Conservation (phyloP, 73 alveolate genomes). For the Paramecium bursaria region DNA sequence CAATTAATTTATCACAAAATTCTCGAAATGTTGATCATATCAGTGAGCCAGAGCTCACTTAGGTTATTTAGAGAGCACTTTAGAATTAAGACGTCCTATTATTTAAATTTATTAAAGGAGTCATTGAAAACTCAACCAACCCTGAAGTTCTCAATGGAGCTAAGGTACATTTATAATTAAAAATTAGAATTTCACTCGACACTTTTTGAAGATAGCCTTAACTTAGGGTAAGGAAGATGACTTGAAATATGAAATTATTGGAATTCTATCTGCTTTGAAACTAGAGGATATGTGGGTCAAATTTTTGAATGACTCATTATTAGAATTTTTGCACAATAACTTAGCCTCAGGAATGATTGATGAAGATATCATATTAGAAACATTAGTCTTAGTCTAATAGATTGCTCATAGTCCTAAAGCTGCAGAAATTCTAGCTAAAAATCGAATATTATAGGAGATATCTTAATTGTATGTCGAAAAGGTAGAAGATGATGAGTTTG, state of each 20-base stretch:
- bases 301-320: slow-evolving; percentile 70
- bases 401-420: slow-evolving; percentile 59
- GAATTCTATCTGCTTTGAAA: slow-evolving; percentile 80
- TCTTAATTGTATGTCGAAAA: slow-evolving; percentile 80
- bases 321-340: slow-evolving; percentile 84
- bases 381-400: slow-evolving; percentile 80
- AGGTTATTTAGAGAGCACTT: slow-evolving; percentile 91
- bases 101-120: slow-evolving; percentile 91
- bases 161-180: slow-evolving; percentile 50
- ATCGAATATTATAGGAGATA: slow-evolving; percentile 73
- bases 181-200: slow-evolving; percentile 59
- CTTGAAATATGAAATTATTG: slow-evolving; percentile 81
- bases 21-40: slow-evolving; percentile 95
- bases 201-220: slow-evolving; percentile 69
- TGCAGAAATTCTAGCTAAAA: slow-evolving; percentile 76
- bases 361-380: slow-evolving; percentile 87
- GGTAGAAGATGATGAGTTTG: slow-evolving; percentile 94
- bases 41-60: slow-evolving; percentile 92
- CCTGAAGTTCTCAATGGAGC: slow-evolving; percentile 71
- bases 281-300: slow-evolving; percentile 82
- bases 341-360: slow-evolving; percentile 84
- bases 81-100: slow-evolving; percentile 89
- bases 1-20: slow-evolving; percentile 91
- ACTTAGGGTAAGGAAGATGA: slow-evolving; percentile 76
- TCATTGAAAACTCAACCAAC: slow-evolving; percentile 78